These are phyloP conservation scores for Paecilomyces formosus DNA, from an alignment of 2,329 filamentous ascomycete species.

Conservation along the genomic window DNA sequence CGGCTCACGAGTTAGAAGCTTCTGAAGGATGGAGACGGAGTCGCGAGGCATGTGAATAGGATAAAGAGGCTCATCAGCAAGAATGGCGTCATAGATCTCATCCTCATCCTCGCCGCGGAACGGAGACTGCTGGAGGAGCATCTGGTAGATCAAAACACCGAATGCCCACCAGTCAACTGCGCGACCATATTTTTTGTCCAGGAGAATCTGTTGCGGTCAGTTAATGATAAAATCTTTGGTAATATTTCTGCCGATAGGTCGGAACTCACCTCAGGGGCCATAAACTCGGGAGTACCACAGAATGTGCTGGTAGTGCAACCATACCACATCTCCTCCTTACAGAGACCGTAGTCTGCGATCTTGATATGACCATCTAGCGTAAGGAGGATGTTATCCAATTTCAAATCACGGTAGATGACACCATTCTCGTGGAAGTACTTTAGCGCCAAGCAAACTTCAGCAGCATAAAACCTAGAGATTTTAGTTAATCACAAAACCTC, in stretches of 20 bases:
- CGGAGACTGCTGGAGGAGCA: slow-evolving; percentile 96
- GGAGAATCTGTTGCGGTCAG: slow-evolving; percentile 60
- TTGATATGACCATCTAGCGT: slow-evolving; percentile 97
- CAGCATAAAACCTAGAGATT: slow-evolving; percentile 76
- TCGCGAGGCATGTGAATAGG: slow-evolving; percentile 98
- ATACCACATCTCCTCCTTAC: slow-evolving; percentile 99
- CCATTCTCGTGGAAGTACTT: slow-evolving; percentile 99
- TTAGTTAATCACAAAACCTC: not conserved
- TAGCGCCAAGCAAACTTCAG: slow-evolving; percentile 90
- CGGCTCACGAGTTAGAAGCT: slow-evolving; percentile 89
- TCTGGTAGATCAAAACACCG: slow-evolving; percentile 97
- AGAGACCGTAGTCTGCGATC: slow-evolving; percentile 96
- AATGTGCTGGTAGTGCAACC: slow-evolving; percentile 95
- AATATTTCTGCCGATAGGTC: not conserved
- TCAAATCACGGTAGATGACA: slow-evolving; percentile 85
- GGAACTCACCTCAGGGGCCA: slow-evolving; percentile 80
- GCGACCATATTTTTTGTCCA: slow-evolving; percentile 97
- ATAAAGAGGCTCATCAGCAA: slow-evolving; percentile 94
- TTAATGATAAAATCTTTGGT: not conserved
- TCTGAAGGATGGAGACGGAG: slow-evolving; percentile 94
- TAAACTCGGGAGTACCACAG: slow-evolving; percentile 98
- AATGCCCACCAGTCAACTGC: slow-evolving; percentile 99
- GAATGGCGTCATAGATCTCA: slow-evolving; percentile 97
- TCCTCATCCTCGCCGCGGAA: slow-evolving; percentile 99
- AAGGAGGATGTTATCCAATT: slow-evolving; percentile 82